Percentiles rank a stretch among this genome's conserved stretches.
Evolutionary conservation across 164 flowering plant species (phyloP).

Genomic region (Amborella trichopoda): DNA sequence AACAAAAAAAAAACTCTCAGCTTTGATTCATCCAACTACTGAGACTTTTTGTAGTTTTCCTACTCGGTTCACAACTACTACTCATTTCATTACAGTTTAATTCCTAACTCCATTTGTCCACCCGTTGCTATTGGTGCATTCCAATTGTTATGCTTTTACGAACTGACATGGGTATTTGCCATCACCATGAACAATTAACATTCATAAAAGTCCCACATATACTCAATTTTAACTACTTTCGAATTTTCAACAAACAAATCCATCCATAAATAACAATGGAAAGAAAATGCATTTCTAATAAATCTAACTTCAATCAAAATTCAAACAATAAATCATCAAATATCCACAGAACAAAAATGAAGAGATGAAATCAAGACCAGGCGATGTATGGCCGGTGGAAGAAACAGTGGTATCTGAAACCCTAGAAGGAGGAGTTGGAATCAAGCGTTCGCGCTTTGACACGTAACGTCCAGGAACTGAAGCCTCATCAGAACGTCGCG

Average conservation of each 20-base stretch:
- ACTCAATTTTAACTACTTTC: neutral
- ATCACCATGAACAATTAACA: neutral
- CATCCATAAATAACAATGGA: neutral
- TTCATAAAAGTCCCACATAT: neutral
- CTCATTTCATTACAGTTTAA: too few species aligned
- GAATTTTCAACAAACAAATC: neutral
- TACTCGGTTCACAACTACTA: too few species aligned
- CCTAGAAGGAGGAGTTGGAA: too few species aligned
- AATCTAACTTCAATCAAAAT: neutral
- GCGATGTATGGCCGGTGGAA: slow-evolving; percentile 10
- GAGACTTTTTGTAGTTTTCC: too few species aligned
- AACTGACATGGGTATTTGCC: too few species aligned
- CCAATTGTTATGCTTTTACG: too few species aligned
- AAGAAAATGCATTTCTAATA: neutral
- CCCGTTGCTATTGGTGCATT: too few species aligned
- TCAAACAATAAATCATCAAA: neutral
- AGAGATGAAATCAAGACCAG: slow-evolving; percentile 16
- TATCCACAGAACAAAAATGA: neutral
- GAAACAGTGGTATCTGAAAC: slow-evolving; percentile 10
- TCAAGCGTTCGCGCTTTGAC: slow-evolving; percentile 76
- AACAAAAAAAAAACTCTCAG: too few species aligned
- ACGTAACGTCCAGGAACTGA: slow-evolving; percentile 60
- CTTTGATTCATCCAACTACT: too few species aligned
- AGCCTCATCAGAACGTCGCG: slow-evolving; percentile 16
- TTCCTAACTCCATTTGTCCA: too few species aligned